Evolutionary conservation across 768 basidiomycete genomes (phyloP).

Genomic region (Auricularia heimuer): DNA sequence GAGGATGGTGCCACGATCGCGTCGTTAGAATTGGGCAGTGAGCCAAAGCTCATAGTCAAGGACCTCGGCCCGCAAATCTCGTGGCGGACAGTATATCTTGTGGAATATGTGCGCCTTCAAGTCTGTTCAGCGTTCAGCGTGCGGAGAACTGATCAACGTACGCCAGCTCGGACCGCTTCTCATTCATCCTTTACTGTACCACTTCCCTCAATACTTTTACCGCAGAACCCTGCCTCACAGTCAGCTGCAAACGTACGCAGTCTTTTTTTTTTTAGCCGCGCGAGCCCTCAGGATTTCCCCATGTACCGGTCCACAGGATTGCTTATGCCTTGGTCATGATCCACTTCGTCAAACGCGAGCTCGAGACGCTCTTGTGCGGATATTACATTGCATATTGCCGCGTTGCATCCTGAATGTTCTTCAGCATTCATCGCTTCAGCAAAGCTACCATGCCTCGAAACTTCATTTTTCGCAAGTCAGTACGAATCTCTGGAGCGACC

Average conservation of each 20-base stretch:
- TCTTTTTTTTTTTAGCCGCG: neutral
- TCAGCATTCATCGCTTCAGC: slow-evolving; percentile 88
- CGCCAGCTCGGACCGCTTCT: slow-evolving; percentile 73
- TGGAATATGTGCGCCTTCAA: slow-evolving; percentile 76
- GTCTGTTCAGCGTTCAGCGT: neutral
- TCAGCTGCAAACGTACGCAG: slow-evolving; percentile 57
- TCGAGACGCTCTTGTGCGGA: slow-evolving; percentile 84
- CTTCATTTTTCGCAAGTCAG: slow-evolving; percentile 87
- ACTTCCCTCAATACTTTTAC: slow-evolving; percentile 62
- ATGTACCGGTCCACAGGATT: slow-evolving; percentile 31
- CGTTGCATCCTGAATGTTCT: no score
- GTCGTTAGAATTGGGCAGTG: slow-evolving; percentile 47
- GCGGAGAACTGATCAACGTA: slow-evolving; percentile 5
- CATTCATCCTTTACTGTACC: slow-evolving; percentile 79
- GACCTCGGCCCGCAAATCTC: slow-evolving; percentile 86
- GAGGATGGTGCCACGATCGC: slow-evolving; percentile 52
- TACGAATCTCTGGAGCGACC: neutral
- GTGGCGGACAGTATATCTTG: slow-evolving; percentile 81
- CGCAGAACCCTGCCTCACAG: slow-evolving; percentile 63
- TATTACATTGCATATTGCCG: neutral
- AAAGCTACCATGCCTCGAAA: slow-evolving; percentile 83
- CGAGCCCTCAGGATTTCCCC: no score
- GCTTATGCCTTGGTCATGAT: slow-evolving; percentile 66
- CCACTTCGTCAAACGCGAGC: slow-evolving; percentile 86
- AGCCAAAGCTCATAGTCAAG: slow-evolving; percentile 65